Percentiles rank a stretch among this genome's conserved stretches.
These are phyloP conservation scores for Exophiala alcalophila DNA, from an alignment of 2,329 filamentous ascomycete genomes.

Conservation along the genomic window DNA sequence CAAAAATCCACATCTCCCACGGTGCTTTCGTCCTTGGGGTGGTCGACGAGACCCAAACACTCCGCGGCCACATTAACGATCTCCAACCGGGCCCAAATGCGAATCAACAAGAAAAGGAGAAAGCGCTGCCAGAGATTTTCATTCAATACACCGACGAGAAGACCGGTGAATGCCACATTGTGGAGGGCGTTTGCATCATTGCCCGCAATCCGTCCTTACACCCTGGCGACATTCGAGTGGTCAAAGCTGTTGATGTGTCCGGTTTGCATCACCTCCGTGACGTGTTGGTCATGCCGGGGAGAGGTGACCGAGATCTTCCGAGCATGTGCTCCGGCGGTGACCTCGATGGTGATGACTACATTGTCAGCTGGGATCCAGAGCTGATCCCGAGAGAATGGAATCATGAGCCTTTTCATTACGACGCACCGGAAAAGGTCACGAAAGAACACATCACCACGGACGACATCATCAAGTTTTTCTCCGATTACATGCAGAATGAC, in stretches of 20 bases:
- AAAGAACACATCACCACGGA: conserved; percentile 63
- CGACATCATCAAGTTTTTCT: conserved; percentile 81
- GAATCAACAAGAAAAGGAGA: conserved; percentile 43
- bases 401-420: conserved; percentile 73
- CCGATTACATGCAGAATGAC: conserved; percentile 90
- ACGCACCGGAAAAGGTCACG: conserved; percentile 56
- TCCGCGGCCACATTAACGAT: conserved; percentile 67
- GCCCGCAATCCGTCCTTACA: conserved; percentile 93
- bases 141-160: conserved; percentile 68
- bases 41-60: conserved; percentile 74
- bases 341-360: conserved; percentile 91
- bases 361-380: conserved; percentile 83
- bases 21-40: conserved; percentile 87
- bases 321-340: conserved; percentile 97
- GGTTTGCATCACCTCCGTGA: conserved; percentile 74
- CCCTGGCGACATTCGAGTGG: conserved; percentile 84
- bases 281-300: conserved; percentile 82
- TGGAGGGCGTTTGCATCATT: conserved; percentile 76
- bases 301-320: conserved; percentile 77
- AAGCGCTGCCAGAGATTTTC: conserved; percentile 78
- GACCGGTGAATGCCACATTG: conserved; percentile 58
- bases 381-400: conserved; percentile 72
- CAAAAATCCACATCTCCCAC: conserved; percentile 74
- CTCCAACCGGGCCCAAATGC: conserved; percentile 36
- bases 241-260: conserved; percentile 74